Percentiles rank a stretch among this genome's conserved stretches.
phyloP scores from a whole-genome alignment of 768 basidiomycete genomes.

The Lactifluus subvellereus region DNA sequence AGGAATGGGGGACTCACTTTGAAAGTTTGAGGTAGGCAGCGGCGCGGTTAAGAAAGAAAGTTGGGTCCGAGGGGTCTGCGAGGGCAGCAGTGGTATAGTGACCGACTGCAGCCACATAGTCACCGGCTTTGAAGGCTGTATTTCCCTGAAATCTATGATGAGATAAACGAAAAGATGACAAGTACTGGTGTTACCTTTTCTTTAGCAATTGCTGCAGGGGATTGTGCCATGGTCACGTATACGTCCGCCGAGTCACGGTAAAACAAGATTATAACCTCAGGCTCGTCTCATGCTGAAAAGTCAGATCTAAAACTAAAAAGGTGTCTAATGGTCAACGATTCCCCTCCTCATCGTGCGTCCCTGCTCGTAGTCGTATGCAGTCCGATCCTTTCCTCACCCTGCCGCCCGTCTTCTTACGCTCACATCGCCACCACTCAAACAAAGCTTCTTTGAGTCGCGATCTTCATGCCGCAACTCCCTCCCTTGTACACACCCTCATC shows the following conservation, averaged over 20 bases:
- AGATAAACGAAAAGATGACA: neutral
- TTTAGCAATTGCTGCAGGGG: neutral
- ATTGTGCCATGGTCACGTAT: neutral
- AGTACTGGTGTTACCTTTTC: neutral
- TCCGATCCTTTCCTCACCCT: slow-evolving; percentile 6
- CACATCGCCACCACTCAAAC: neutral
- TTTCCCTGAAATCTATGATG: slow-evolving; percentile 62
- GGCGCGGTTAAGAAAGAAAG: slow-evolving; percentile 81
- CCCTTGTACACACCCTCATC: slow-evolving; percentile 17
- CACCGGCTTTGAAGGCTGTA: slow-evolving; percentile 71
- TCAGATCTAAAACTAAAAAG: neutral
- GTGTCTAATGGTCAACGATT: neutral
- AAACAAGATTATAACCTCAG: no score
- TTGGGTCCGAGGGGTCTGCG: slow-evolving; percentile 62
- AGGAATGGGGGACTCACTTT: slow-evolving; percentile 61
- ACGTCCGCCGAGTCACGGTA: no score
- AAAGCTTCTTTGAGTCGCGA: slow-evolving; percentile 23
- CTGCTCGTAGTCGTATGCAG: neutral
- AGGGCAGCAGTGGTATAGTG: slow-evolving; percentile 81
- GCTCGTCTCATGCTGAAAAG: neutral
- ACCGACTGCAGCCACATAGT: slow-evolving; percentile 75
- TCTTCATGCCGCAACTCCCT: slow-evolving; percentile 6
- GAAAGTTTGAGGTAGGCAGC: slow-evolving; percentile 90
- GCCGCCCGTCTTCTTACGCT: slow-evolving; percentile 13
- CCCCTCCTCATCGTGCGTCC: slow-evolving; percentile 14